phyloP scores from a whole-genome alignment of 225 moss, liverwort and hornwort species.

The Ulota crispa region DNA sequence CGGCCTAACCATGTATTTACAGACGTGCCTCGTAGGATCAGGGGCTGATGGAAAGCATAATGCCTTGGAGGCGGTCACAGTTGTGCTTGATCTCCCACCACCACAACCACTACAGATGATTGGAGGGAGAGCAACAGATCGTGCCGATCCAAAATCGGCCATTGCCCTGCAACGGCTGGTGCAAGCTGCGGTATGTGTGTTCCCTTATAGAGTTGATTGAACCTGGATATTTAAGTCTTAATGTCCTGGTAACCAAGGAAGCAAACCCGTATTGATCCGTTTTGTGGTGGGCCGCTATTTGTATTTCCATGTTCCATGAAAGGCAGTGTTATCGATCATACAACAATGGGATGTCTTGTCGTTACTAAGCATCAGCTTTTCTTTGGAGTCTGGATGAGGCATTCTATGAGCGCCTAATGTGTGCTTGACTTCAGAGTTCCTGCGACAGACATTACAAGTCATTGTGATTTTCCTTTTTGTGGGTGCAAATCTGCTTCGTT shows the following conservation, averaged over 20 bases:
- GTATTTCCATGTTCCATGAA: neutral
- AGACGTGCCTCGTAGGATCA: constrained; percentile 98
- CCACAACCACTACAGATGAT: constrained; percentile 81
- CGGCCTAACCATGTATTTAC: constrained; percentile 21
- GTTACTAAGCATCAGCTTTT: neutral
- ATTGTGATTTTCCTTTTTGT: neutral
- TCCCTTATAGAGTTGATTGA: constrained; percentile 8
- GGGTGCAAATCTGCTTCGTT: constrained; percentile 17
- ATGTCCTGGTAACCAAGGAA: neutral
- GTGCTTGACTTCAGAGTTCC: neutral
- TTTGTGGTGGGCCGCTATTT: neutral
- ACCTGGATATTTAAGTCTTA: constrained; percentile 9
- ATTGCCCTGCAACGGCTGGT: constrained; percentile 94
- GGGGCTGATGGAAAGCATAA: constrained; percentile 98
- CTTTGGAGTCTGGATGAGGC: neutral
- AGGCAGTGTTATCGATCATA: neutral
- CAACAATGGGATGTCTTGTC: neutral
- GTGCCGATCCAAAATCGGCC: constrained; percentile 90
- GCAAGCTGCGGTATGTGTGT: constrained; percentile 83
- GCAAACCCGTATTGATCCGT: neutral
- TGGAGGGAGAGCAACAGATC: constrained; percentile 79
- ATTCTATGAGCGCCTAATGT: neutral
- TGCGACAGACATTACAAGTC: neutral
- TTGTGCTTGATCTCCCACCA: constrained; percentile 98
- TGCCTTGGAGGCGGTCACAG: constrained; percentile 95